These are phyloP conservation scores for Fraxinus angustifolia DNA, from an alignment of 305 asterid genomes.

Conservation along the genomic window DNA sequence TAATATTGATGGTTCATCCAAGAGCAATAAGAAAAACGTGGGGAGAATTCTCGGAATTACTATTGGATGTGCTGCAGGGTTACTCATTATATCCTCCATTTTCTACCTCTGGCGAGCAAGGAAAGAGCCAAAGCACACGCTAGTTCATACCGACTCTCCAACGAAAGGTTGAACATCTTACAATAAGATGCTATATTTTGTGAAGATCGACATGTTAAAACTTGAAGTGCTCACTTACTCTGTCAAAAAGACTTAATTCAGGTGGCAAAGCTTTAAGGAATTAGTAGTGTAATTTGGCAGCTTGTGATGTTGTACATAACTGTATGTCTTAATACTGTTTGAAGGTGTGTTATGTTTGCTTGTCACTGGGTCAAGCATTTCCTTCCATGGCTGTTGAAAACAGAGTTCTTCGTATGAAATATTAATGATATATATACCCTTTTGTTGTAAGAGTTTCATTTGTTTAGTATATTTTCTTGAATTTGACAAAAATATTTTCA, in stretches of 20 bases:
- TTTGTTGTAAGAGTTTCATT: background rate
- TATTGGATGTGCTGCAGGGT: conserved; percentile 44
- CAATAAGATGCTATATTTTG: background rate
- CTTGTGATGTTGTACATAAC: background rate
- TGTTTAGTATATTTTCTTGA: background rate
- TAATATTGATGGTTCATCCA: conserved; percentile 20
- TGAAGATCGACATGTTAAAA: background rate
- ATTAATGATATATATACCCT: background rate
- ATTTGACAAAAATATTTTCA: background rate
- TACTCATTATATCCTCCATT: conserved; percentile 34
- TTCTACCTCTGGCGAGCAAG: conserved; percentile 43
- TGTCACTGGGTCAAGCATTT: background rate
- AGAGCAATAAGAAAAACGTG: conserved; percentile 24
- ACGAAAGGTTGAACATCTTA: conserved; percentile 14
- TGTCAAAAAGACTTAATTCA: background rate
- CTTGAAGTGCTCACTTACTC: background rate
- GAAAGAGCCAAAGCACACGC: conserved; percentile 30
- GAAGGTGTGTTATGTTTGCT: background rate
- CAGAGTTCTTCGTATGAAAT: background rate
- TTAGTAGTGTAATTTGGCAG: background rate
- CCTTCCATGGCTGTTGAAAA: background rate
- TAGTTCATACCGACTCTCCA: conserved; percentile 34
- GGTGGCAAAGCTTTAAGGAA: background rate
- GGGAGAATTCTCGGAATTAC: conserved; percentile 43
- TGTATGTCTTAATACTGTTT: background rate